Evolutionary conservation across 805 yeast species (phyloP).

Genomic region (Saturnispora galanensis): DNA sequence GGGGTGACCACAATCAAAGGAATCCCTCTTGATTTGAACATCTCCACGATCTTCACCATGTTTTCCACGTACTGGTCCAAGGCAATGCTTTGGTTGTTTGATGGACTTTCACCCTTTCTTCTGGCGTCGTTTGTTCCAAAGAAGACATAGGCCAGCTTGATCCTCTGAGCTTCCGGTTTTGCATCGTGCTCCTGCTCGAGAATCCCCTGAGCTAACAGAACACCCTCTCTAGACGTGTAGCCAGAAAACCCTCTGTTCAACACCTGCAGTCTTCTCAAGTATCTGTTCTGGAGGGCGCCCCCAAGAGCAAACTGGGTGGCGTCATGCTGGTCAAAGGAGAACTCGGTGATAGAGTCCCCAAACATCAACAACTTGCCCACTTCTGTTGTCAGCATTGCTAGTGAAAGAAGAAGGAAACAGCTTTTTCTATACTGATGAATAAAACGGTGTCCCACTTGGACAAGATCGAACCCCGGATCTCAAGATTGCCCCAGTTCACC

Average conservation of each 20-base stretch:
- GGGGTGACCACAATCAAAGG: slow-evolving; percentile 56
- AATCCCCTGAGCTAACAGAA: slow-evolving; percentile 38
- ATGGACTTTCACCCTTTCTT: slow-evolving; percentile 27
- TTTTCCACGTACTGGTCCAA: slow-evolving; percentile 41
- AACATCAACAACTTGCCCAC: slow-evolving; percentile 22
- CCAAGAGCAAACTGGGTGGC: slow-evolving; percentile 23
- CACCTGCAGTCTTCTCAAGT: slow-evolving; percentile 56
- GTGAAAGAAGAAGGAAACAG: neutral
- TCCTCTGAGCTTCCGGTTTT: slow-evolving; percentile 22
- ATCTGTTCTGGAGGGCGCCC: slow-evolving; percentile 27
- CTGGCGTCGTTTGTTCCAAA: slow-evolving; percentile 74
- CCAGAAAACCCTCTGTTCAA: slow-evolving; percentile 72
- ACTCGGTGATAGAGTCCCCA: slow-evolving; percentile 31
- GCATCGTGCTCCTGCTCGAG: slow-evolving; percentile 38
- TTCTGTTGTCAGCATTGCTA: slow-evolving; percentile 4
- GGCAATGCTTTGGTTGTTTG: slow-evolving; percentile 35
- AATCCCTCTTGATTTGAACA: slow-evolving; percentile 33
- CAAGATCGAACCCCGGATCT: neutral
- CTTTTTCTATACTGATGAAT: neutral
- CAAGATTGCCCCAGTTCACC: slow-evolving; percentile 5
- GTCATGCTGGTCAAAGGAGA: slow-evolving; percentile 19
- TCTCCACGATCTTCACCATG: slow-evolving; percentile 31
- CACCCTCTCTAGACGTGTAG: slow-evolving; percentile 57
- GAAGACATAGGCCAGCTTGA: slow-evolving; percentile 44
- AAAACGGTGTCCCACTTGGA: neutral